phyloP scores from a whole-genome alignment of 306 rosid genomes.

The Sophora flavescens region DNA sequence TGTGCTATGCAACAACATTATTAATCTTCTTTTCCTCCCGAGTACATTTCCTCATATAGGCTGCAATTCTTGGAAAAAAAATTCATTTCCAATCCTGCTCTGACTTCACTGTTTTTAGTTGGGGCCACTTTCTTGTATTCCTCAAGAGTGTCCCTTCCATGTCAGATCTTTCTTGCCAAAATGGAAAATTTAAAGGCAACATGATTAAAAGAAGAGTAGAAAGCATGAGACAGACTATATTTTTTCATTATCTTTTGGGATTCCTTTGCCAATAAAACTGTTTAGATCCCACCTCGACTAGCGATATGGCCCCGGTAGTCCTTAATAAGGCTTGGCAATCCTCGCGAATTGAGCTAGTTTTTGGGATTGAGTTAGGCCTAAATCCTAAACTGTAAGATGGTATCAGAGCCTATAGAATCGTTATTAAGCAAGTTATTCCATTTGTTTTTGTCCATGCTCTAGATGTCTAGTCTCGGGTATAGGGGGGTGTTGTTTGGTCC shows the following conservation, averaged over 20 bases:
- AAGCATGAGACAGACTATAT: background rate
- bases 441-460: no score
- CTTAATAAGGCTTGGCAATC: no score
- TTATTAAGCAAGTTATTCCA: no score
- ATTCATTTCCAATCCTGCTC: background rate
- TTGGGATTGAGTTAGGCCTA: no score
- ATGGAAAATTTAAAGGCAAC: background rate
- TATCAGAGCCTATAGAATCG: no score
- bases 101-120: background rate
- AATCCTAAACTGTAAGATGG: no score
- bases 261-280: background rate
- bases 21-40: conserved; percentile 1
- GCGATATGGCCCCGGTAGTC: no score
- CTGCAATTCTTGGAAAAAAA: background rate
- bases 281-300: no score
- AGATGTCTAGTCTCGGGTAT: no score
- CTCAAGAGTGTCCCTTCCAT: background rate
- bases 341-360: no score
- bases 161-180: background rate
- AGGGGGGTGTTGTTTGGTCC: no score
- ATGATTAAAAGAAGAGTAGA: background rate
- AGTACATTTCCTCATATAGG: background rate
- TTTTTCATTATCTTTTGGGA: background rate
- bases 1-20: background rate
- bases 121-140: background rate